Base-by-base conservation (phyloP, 176 grass and related monocot species). In the Musa schizocarpa region DNA sequence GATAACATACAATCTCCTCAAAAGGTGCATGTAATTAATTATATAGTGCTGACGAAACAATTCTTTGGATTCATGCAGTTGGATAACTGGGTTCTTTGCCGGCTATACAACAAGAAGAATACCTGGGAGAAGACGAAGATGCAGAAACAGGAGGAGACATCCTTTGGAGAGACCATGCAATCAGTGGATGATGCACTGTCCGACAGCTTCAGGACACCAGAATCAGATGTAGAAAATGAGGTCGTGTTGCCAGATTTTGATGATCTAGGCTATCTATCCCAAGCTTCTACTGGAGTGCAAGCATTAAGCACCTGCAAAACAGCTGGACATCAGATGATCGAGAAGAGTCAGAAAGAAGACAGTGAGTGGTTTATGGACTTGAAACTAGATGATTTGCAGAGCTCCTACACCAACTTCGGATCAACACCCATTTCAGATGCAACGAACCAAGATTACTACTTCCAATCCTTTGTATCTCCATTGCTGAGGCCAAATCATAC, bases 71-170 rank as follows among this genome's bases (percentile, higher is more conserved):
- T 51, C 14, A 12, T 65, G 68, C 68, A 70, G 68, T 20, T 70
- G 68, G 68, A 70, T 70, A 48, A 70, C 2, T 70, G 68, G 68
- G 68, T 70, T 13, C 17, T 70, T 8, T 70, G 68, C 43, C 68
- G 29, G 10, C 11, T 70, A 17, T 70, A 70, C 43, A 34, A 70
- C 68, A 70, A 52, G 68, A 70, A 70, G 68, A 70, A 52, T 19
- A 51, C 13, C 16, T 70, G 68, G 68, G 68, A 70, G 43, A 51
- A 70, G 48, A 21, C 3, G 68, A 50, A 50, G 43, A 51, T 34
- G 16, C 43, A 9, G 13, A 27, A 12, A 6, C 48, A 65, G 23
- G 21, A 65, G 10, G 21, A 43, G 34, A 43, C 34, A 65, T 65
- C 21, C 63, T 26, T 12, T 12, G 63, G 24, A 25, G 25, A 11